A percentile compares a stretch with the other conserved stretches of the same genome.
Evolutionary conservation across 2,329 filamentous ascomycete species (phyloP).

Genomic region (Botrytis medusae): DNA sequence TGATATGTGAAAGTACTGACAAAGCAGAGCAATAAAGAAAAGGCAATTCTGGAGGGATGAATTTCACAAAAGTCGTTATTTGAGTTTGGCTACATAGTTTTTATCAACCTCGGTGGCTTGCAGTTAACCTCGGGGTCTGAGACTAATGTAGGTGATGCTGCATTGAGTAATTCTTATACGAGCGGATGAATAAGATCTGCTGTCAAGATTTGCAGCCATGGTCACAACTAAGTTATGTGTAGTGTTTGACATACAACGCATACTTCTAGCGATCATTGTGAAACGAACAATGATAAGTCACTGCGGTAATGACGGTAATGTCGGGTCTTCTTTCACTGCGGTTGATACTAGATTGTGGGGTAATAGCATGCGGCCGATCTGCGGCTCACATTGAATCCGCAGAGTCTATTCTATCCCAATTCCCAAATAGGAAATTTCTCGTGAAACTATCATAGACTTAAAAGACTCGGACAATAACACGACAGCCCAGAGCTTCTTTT

Average conservation of each 20-base stretch:
- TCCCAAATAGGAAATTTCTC: conserved; percentile 7
- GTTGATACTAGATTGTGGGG: not conserved
- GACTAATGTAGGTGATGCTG: not conserved
- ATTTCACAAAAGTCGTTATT: not conserved
- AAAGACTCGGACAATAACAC: not conserved
- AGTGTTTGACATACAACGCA: not conserved
- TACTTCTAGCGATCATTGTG: not conserved
- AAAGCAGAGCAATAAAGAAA: not conserved
- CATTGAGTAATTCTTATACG: not conserved
- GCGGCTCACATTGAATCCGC: not conserved
- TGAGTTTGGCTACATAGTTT: not conserved
- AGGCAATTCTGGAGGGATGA: not conserved
- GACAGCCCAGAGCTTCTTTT: not conserved
- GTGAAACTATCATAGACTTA: not conserved
- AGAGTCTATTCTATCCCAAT: not conserved
- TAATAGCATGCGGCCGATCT: not conserved
- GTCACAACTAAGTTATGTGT: not conserved
- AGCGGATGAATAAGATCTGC: not conserved
- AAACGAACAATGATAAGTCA: not conserved
- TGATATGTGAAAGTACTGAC: not conserved
- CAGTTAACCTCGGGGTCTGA: not conserved
- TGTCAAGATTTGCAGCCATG: not conserved
- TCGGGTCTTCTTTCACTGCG: not conserved
- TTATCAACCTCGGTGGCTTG: not conserved
- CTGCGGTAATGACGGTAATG: not conserved